Evolutionary conservation across 768 basidiomycete genomes (phyloP), one percentile per base, ranked within the genome.

Genomic region (Russula olivacea): DNA sequence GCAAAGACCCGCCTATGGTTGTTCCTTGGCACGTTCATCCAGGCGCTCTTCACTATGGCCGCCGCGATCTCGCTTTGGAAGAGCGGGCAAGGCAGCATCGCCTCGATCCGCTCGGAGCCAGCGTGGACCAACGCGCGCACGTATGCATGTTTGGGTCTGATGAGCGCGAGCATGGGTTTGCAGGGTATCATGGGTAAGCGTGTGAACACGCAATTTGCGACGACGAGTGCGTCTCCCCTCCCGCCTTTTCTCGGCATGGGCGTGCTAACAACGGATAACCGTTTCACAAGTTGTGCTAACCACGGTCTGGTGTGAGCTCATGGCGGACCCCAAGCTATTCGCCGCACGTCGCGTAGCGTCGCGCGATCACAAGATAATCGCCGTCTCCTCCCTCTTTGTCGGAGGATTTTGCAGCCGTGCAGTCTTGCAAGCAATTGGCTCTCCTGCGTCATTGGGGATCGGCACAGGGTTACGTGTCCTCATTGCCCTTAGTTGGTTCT

Each of bases 161-260:
- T 93, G 73, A 92, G 90, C 66, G 87, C 87, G 34, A 78, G 76
- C 72, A 75, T 97, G 69, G 93, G 93, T 8, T 75, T 93, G 38
- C 93, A 95, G 73, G 92, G 92, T 21, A 89, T 93, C 71, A 78
- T 89, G 75, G 91, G 86, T 56, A 93, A 93, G 75, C 77, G 89
- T 40, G 71, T 91, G 66, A 87, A 87, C 69, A 87, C 87, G 10
- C 87, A 90, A 71, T 93, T 88, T 71, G 84, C 86, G 17, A 88
- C 87, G 0, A 88, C 87, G 21, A 85, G 87, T 88, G 48, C 70
- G 83, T 80, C 36, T 30, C 23, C 34, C 15, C 43, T 53, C 28
- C 19, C 14, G 50, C 41, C 32, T 23, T 47, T 21, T 49, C 34
- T 45, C 52, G 43, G 23, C 11, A 38, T 34, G 43, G n/a, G 43